Base-by-base conservation (phyloP, 2,329 filamentous ascomycete genomes). In the Xylariomycetidae sp. region DNA sequence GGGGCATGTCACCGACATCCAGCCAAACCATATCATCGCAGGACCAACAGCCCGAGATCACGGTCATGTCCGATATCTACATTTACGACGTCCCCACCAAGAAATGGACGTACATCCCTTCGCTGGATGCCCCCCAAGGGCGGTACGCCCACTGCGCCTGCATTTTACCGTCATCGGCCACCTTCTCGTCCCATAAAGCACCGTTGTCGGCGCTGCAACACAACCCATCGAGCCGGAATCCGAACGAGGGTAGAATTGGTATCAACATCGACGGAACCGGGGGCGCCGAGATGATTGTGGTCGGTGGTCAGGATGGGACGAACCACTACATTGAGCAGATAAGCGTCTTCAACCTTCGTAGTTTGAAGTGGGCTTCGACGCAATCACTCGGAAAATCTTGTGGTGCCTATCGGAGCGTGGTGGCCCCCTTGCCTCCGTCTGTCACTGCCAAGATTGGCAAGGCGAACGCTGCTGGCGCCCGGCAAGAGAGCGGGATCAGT, bases 241-340 rank as follows among this genome's bases (percentile, higher is more conserved):
- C 87, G 3, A 92, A 96, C 54, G 85, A 92, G 53, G 90, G 90
- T 12, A 78, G 84, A 3, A 81, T 96, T 37, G 90, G 90, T 3
- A 82, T 95, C 37, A 84, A 85, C 42, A 80, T 97, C 39, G 89
- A 98, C 58, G 90, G 92, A 1, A 79, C 80, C 14, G 92, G 92
- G 12, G 92, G 92, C 19, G 88, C 92, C 2, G 90, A 98, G 59
- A 96, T 98, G 90, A 77, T 98, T 5, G 83, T 98, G 11, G 89
- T 97, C 6, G 92, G 92, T 40, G 92, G 92, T 0, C 92, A 98
- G 60, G 92, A 98, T 54, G 92, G 86, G 34, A 83, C 84, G n/a
- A 98, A 98, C 58, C 89, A 95, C 58, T 98, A 98, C 56, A 98
- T 98, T 47, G 90, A 98, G 61, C 88, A 98, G 61, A 94, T 98